A percentile compares a stretch with the other conserved stretches of the same genome.
phyloP scores from a whole-genome alignment of 2,329 filamentous ascomycete species.

The Beauveria pseudobassiana region DNA sequence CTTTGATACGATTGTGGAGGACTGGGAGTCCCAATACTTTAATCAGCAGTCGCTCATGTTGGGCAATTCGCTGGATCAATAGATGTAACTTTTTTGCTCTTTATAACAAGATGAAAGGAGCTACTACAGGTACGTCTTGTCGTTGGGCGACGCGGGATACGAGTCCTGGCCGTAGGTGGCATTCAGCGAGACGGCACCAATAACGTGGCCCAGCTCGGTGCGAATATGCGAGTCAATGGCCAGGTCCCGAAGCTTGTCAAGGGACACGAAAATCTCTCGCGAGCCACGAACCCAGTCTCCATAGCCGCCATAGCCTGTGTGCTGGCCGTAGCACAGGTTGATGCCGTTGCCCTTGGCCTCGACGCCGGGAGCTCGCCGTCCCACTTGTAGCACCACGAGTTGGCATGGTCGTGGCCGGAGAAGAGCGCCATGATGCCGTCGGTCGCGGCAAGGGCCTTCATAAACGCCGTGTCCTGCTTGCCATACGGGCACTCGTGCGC shows the following conservation, averaged over 20 bases:
- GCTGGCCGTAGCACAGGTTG: slow-evolving; percentile 54
- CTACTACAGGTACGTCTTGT: slow-evolving; percentile 17
- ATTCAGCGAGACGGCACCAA: slow-evolving; percentile 44
- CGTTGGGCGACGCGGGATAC: slow-evolving; percentile 34
- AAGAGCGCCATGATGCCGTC: slow-evolving; percentile 51
- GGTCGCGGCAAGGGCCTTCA: slow-evolving; percentile 50
- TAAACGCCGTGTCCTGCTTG: slow-evolving; percentile 52
- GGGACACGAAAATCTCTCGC: slow-evolving; percentile 21
- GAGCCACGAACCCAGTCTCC: slow-evolving; percentile 50
- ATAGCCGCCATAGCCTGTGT: slow-evolving; percentile 59
- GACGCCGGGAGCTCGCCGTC: slow-evolving; percentile 28
- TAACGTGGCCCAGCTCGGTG: slow-evolving; percentile 42
- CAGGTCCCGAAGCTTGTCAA: slow-evolving; percentile 32
- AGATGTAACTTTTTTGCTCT: background rate
- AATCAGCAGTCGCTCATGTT: slow-evolving; percentile 9
- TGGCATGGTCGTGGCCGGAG: slow-evolving; percentile 59
- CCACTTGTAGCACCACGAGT: slow-evolving; percentile 51
- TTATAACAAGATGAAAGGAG: background rate
- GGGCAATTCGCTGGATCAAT: slow-evolving; percentile 2
- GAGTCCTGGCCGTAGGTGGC: slow-evolving; percentile 44
- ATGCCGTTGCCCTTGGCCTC: slow-evolving; percentile 33
- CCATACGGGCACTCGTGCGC: slow-evolving; percentile 32
- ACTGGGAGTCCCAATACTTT: slow-evolving; percentile 10
- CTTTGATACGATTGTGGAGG: slow-evolving; percentile 10
- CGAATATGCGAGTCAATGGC: slow-evolving; percentile 49